Evolutionary conservation across 2,329 filamentous ascomycete genomes (phyloP).

Genomic region (Dactylonectria estremocensis): DNA sequence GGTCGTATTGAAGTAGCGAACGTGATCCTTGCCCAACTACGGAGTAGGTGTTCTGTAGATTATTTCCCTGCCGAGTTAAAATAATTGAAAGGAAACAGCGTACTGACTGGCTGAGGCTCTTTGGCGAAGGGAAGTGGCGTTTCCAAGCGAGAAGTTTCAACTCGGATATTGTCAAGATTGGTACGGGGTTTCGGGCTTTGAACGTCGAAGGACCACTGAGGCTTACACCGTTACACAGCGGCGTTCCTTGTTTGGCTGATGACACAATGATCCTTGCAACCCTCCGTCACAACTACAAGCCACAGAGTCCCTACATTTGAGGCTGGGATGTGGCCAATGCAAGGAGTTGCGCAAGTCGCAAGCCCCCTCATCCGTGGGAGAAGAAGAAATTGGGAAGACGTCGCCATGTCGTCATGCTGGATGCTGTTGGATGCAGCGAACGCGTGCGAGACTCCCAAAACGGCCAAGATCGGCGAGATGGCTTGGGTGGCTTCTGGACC

Average conservation of each 20-base stretch:
- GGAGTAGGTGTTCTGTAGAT: slow-evolving; percentile 3
- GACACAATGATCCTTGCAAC: slow-evolving; percentile 18
- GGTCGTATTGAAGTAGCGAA: slow-evolving; percentile 9
- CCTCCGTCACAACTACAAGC: slow-evolving; percentile 1
- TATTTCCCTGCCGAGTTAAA: slow-evolving; percentile 1
- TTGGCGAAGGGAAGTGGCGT: slow-evolving; percentile 21
- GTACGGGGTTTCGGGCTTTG: slow-evolving; percentile 16
- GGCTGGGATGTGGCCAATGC: slow-evolving; percentile 22
- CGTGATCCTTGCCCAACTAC: not conserved
- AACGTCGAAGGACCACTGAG: slow-evolving; percentile 1
- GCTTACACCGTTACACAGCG: slow-evolving; percentile 22
- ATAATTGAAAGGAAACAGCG: slow-evolving; percentile 1
- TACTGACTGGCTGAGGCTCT: slow-evolving; percentile 13
- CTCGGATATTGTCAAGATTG: not conserved
- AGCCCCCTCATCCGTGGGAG: slow-evolving; percentile 27
- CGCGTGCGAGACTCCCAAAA: slow-evolving; percentile 36
- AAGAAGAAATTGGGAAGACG: slow-evolving; percentile 27
- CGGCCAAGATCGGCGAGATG: slow-evolving; percentile 38
- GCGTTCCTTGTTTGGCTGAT: slow-evolving; percentile 19
- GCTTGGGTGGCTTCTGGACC: slow-evolving; percentile 33
- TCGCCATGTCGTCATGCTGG: slow-evolving; percentile 45
- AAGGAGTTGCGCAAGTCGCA: slow-evolving; percentile 22
- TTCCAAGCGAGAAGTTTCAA: slow-evolving; percentile 12
- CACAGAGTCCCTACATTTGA: slow-evolving; percentile 3
- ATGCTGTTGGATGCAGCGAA: slow-evolving; percentile 35